A percentile compares a stretch with the other conserved stretches of the same genome.
These are phyloP conservation scores for Suillus paluster DNA, from an alignment of 768 basidiomycete species.

Conservation along the genomic window DNA sequence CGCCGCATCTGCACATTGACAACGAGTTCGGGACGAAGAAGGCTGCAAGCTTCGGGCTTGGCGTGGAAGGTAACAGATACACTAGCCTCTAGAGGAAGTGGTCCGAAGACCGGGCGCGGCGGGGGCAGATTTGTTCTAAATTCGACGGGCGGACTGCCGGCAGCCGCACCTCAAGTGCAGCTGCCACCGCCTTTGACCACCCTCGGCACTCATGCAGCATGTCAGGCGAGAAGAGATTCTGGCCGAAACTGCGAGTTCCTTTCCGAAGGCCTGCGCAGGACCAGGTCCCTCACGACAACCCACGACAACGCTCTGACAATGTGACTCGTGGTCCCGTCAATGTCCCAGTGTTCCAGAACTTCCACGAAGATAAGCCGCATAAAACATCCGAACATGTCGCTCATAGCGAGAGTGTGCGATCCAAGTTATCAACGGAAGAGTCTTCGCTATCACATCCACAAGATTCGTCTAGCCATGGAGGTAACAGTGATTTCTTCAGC, in stretches of 20 bases:
- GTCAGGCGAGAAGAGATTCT: slow-evolving; percentile 31
- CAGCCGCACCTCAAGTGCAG: not conserved
- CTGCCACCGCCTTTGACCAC: slow-evolving; percentile 9
- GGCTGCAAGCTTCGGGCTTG: not conserved
- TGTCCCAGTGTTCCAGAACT: slow-evolving; percentile 31
- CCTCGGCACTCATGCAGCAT: slow-evolving; percentile 18
- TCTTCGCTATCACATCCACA: not conserved
- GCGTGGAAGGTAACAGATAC: not conserved
- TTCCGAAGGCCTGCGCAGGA: slow-evolving; percentile 22
- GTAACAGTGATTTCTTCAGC: slow-evolving; percentile 5
- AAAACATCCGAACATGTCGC: slow-evolving; percentile 3
- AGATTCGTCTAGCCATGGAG: slow-evolving; percentile 1
- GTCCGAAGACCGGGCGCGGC: too few species aligned
- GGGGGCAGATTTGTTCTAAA: slow-evolving; percentile 1
- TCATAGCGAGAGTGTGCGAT: not conserved
- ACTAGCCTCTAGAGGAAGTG: not conserved
- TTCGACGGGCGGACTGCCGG: not conserved
- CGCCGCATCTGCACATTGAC: too few species aligned
- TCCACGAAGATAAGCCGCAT: not conserved
- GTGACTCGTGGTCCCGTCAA: slow-evolving; percentile 23
- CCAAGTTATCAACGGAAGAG: slow-evolving; percentile 4
- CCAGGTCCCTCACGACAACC: not conserved
- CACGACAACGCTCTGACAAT: slow-evolving; percentile 14
- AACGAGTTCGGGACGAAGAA: not conserved
- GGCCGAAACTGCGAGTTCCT: slow-evolving; percentile 23